These are phyloP conservation scores for Paracamarosporium sp. DNA, from an alignment of 2,329 filamentous ascomycete species.

Conservation along the genomic window DNA sequence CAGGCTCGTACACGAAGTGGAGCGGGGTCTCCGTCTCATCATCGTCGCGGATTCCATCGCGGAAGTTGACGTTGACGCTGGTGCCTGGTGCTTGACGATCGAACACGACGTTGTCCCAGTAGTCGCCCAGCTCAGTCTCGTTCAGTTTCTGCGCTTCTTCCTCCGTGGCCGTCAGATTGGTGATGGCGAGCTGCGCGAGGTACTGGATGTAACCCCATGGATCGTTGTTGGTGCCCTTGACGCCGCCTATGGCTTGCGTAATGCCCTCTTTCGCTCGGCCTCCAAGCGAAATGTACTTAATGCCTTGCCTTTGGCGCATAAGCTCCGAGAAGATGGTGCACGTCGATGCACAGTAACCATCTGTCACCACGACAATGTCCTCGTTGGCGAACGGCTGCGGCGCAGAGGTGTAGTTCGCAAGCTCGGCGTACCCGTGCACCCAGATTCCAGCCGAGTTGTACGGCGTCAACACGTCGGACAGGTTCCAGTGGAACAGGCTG, in stretches of 20 bases:
- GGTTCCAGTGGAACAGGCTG: conserved; percentile 61
- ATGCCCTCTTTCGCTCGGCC: conserved; percentile 62
- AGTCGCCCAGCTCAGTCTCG: conserved; percentile 38
- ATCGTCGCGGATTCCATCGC: conserved; percentile 51
- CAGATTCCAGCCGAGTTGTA: conserved; percentile 42
- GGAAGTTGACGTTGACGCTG: conserved; percentile 44
- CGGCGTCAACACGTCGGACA: conserved; percentile 48
- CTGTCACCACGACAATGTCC: conserved; percentile 62
- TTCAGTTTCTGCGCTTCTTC: conserved; percentile 37
- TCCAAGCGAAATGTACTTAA: conserved; percentile 65
- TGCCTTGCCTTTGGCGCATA: conserved; percentile 58
- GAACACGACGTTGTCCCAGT: conserved; percentile 39
- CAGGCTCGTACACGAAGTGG: conserved; percentile 68
- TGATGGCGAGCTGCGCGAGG: conserved; percentile 29
- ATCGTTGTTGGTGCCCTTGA: conserved; percentile 60
- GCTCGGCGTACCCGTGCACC: conserved; percentile 42
- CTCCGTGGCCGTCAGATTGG: conserved; percentile 24
- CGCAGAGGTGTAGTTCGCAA: conserved; percentile 50
- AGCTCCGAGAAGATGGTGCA: conserved; percentile 66
- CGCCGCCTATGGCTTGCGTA: conserved; percentile 67
- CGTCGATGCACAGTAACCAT: conserved; percentile 65
- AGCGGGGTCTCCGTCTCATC: conserved; percentile 54
- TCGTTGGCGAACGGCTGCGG: conserved; percentile 61
- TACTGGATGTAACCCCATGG: conserved; percentile 41
- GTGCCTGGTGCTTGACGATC: conserved; percentile 34